Evolutionary conservation across 2,329 filamentous ascomycete species (phyloP), one percentile per base, ranked within the genome.

Genomic region (Didymellaceae sp.): DNA sequence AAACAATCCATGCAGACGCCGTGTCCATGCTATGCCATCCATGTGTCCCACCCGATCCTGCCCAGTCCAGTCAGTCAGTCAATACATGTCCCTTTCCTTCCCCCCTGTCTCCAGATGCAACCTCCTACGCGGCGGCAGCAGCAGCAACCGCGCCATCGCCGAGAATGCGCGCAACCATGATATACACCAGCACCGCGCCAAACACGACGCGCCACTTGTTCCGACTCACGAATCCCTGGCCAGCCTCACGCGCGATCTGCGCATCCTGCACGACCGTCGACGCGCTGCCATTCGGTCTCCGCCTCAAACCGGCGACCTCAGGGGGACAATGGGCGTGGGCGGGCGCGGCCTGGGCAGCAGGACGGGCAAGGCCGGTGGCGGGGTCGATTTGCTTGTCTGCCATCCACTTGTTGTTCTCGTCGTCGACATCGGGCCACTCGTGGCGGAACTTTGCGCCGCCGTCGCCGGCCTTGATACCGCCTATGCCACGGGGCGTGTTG

Each of bases 331-430:
- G 78, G 67, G 80, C 42, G 77, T 78, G 66, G 32, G 65, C 50
- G 10, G 55, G 22, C n/a, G n/a, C n/a, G 10, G 50, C 53, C 3
- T 77, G 73, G 44, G 84, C 79, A 3, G 80, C 80, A n/a, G n/a
- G n/a, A n/a, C 84, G 77, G 26, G 83, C 80, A 55, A 82, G 82
- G 1, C 94, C 94, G 0, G 90, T 96, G 8, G 78, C 77, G 5
- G 83, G 77, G 72, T 99, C 91, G 61, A 99, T 86, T 59, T 86
- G 85, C 68, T 90, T 85, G 67, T 91, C 86, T 68, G 85, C 85
- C 81, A 99, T 95, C 91, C 90, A 97, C 65, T 85, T 86, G 86
- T 88, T 90, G 70, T 99, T 99, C 78, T 94, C 90, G 57, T 83
- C 79, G 69, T 99, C 91, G 17, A 96, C 68, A 37, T 97, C 93